These are phyloP conservation scores for Scolecobasidium constrictum DNA, from an alignment of 2,329 filamentous ascomycete species.

Conservation along the genomic window DNA sequence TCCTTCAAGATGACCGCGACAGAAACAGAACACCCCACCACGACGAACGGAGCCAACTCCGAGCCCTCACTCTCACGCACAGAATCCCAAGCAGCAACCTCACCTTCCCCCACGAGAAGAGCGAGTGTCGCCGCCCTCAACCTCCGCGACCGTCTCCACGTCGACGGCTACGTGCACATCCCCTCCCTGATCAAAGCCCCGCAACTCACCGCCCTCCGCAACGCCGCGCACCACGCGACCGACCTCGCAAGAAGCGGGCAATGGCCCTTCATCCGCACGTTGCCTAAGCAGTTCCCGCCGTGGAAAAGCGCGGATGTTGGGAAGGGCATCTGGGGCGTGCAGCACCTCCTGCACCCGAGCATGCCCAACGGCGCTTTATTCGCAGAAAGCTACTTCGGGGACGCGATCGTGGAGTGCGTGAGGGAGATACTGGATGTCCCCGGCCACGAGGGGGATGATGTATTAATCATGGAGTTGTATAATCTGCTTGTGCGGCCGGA, in stretches of 20 bases:
- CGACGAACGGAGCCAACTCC: no score
- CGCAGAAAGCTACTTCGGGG: constrained; percentile 60
- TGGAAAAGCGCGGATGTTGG: constrained; percentile 51
- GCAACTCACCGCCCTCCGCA: constrained; percentile 49
- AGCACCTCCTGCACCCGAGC: constrained; percentile 69
- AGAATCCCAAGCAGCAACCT: no score
- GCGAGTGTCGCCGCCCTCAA: constrained; percentile 10
- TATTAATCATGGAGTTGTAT: constrained; percentile 77
- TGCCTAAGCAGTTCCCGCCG: constrained; percentile 85
- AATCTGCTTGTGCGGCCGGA: constrained; percentile 74
- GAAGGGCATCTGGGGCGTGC: constrained; percentile 76
- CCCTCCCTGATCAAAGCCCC: constrained; percentile 48
- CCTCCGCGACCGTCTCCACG: constrained; percentile 46
- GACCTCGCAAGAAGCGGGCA: constrained; percentile 53
- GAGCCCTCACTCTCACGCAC: no score
- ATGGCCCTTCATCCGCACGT: constrained; percentile 74
- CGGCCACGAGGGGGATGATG: constrained; percentile 39
- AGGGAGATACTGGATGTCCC: constrained; percentile 45
- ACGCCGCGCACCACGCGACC: constrained; percentile 47
- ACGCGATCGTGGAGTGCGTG: constrained; percentile 50
- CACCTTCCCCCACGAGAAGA: no score
- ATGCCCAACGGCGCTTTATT: constrained; percentile 54
- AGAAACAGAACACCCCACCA: no score
- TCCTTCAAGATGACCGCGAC: no score
- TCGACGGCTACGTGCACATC: constrained; percentile 67